Conservation (phyloP, 2,329 filamentous ascomycete species). For the Stagonosporopsis rhizophila region DNA sequence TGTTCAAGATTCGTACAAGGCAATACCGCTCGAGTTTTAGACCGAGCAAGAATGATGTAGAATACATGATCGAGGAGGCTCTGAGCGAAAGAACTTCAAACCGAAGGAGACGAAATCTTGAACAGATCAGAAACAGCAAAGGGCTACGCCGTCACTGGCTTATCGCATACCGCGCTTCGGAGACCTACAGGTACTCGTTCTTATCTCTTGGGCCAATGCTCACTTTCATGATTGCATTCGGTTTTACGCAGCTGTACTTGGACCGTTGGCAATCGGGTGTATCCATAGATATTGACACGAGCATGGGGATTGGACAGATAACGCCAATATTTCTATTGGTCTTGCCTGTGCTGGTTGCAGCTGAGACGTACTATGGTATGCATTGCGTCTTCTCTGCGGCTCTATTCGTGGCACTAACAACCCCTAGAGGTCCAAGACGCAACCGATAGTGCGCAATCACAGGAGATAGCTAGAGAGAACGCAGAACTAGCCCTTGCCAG, state of each 20-base stretch:
- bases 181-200: conserved; percentile 19
- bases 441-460: not conserved
- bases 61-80: conserved; percentile 8
- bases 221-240: conserved; percentile 24
- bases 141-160: conserved; percentile 9
- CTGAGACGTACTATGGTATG: conserved; percentile 5
- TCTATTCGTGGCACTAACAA: not conserved
- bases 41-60: not conserved
- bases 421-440: conserved; percentile 2
- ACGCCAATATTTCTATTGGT: conserved; percentile 20
- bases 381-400: not conserved
- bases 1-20: conserved; percentile 6
- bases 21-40: not conserved
- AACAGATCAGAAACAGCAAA: conserved; percentile 6
- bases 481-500: not conserved
- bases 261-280: conserved; percentile 8
- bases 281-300: conserved; percentile 12
- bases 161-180: conserved; percentile 7
- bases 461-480: not conserved
- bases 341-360: conserved; percentile 22
- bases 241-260: conserved; percentile 18
- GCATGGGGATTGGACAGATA: conserved; percentile 27
- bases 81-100: not conserved
- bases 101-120: not conserved
- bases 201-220: conserved; percentile 18